Conservation (phyloP, 441 rosid genomes). For the Macaranga tanarius region DNA sequence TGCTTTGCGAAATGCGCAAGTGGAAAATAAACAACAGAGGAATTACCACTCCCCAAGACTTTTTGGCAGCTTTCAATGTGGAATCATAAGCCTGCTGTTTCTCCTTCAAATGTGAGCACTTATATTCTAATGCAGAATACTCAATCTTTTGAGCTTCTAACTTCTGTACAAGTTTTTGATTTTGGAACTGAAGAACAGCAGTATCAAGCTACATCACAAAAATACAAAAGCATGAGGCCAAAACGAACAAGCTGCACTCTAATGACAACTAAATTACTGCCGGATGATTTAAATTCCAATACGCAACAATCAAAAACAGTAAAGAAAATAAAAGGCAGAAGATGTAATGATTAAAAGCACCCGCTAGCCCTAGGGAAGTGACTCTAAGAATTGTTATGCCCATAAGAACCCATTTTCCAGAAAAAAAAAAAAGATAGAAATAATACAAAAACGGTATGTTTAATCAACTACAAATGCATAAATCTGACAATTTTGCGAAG, state of each 20-base stretch:
- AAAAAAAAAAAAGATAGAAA: neutral
- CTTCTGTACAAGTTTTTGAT: slow-evolving; percentile 81
- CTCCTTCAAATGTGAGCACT: slow-evolving; percentile 51
- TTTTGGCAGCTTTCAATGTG: slow-evolving; percentile 55
- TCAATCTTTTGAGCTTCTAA: slow-evolving; percentile 86
- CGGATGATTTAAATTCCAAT: too few species aligned
- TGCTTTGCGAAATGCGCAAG: too few species aligned
- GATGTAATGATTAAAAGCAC: neutral
- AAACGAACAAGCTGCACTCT: slow-evolving; percentile 1
- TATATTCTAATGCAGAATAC: slow-evolving; percentile 59
- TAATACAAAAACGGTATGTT: neutral
- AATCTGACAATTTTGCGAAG: neutral
- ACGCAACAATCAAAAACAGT: neutral
- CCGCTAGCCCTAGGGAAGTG: neutral
- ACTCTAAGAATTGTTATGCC: neutral
- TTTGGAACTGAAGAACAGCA: slow-evolving; percentile 81
- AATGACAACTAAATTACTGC: neutral
- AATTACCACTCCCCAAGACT: slow-evolving; percentile 77
- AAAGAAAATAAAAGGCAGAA: neutral
- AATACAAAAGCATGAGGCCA: slow-evolving; percentile 12
- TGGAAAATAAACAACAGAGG: slow-evolving; percentile 4
- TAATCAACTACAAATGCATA: neutral
- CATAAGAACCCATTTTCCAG: neutral
- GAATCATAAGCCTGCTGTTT: slow-evolving; percentile 62
- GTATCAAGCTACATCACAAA: slow-evolving; percentile 62